These are phyloP conservation scores for Solanum corneliomulleri DNA, from an alignment of 257 asterid genomes.

Conservation along the genomic window DNA sequence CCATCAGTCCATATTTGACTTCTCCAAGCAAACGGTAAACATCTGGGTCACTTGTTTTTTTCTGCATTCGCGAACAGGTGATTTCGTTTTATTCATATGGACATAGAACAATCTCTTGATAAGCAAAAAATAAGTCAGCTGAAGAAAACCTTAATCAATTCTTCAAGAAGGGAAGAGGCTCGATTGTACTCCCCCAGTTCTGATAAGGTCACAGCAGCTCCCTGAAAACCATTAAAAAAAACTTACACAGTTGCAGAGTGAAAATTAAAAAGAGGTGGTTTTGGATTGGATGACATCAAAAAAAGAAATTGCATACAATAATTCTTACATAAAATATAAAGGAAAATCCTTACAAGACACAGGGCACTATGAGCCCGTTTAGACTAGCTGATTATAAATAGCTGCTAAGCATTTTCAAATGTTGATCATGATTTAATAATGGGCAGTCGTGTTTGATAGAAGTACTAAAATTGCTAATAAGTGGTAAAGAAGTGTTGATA, in stretches of 20 bases:
- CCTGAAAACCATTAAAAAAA: conserved; percentile 32
- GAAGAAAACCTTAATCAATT: conserved; percentile 57
- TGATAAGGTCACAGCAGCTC: conserved; percentile 83
- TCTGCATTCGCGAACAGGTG: conserved; percentile 33
- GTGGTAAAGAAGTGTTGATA: neutral
- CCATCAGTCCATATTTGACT: conserved; percentile 76
- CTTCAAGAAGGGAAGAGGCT: conserved; percentile 61
- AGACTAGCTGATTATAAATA: neutral
- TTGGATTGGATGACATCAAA: neutral
- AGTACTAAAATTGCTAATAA: neutral
- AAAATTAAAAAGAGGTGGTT: neutral
- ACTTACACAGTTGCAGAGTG: conserved; percentile 1
- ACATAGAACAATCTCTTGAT: neutral
- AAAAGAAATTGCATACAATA: neutral
- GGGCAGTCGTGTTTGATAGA: neutral
- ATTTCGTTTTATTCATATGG: neutral
- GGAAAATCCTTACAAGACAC: neutral
- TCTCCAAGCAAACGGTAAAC: conserved; percentile 91
- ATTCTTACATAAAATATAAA: neutral
- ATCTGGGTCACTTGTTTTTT: conserved; percentile 63
- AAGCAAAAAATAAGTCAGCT: conserved; percentile 4
- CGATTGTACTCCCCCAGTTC: conserved; percentile 71
- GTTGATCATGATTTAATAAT: neutral
- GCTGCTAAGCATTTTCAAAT: neutral
- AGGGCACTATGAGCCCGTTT: neutral